Base-by-base conservation (phyloP, 208 protist genomes). In the Acanthamoeba triangularis region DNA sequence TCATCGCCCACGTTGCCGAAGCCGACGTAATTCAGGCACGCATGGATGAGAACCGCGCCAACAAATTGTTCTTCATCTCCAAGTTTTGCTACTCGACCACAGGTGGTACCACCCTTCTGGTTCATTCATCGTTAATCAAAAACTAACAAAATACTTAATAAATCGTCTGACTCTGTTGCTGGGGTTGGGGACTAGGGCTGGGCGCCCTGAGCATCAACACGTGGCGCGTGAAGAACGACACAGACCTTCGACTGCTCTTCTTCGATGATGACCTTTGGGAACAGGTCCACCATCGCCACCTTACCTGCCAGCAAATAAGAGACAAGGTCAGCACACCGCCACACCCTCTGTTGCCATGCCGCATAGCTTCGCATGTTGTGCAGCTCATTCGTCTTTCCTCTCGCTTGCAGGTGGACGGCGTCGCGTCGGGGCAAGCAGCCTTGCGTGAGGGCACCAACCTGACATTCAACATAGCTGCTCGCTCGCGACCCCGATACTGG, bases 51-150 rank as follows among this genome's bases (percentile, higher is more conserved):
- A 41, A 20, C 67, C 2, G n/a, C n/a, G 11, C 67, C 14, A 33
- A 41, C 67, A 76, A 41, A 33, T 41, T 76, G n/a, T 76, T 76
- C 67, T 76, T 76, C 67, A 41, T 76, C 10, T 76, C 67, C 18
- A 76, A 76, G 35, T 76, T 76, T 76, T 76, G 67, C 30, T 76
- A 76, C 67, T 76, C 67, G n/a, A 76, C 67, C 30, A 41, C 67
- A 41, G 67, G 67, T 76, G 30, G 7, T 41, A 7, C n/a, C 67
- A 8, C 7, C 0, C 67, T n/a, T 76, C 14, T 54, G 49, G 49
- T 65, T 69, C 10, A n/a, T n/a, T n/a, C 13, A 54, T 69, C 65
- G 2, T 72, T 0, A 69, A 25, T 69, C 14, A 23, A 18, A 54
- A 54, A 54, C 14, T 20, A 54, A 18, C 49, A 54, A n/a, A 54